These are phyloP conservation scores for Didymosphaeria variabile DNA, from an alignment of 2,329 filamentous ascomycete genomes.

Conservation along the genomic window DNA sequence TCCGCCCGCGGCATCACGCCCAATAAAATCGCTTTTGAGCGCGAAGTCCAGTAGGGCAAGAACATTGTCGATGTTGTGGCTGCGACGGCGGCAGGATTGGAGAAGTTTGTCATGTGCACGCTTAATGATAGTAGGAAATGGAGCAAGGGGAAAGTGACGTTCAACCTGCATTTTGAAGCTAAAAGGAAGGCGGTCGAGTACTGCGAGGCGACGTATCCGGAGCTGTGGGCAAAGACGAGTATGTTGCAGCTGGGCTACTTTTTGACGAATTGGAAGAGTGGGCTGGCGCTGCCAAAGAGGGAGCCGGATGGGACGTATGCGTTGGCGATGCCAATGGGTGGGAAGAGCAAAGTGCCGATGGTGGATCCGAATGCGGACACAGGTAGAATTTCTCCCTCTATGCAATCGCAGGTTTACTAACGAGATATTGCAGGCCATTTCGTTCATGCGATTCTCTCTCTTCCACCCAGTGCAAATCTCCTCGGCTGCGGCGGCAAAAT, in stretches of 20 bases:
- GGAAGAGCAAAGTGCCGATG: conserved; percentile 30
- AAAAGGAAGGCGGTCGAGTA: conserved; percentile 53
- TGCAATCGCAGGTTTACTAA: conserved; percentile 4
- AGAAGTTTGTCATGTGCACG: conserved; percentile 57
- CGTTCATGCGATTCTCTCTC: conserved; percentile 34
- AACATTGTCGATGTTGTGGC: conserved; percentile 54
- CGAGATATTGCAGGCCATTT: conserved; percentile 22
- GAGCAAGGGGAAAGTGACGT: conserved; percentile 45
- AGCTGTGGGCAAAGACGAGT: conserved; percentile 38
- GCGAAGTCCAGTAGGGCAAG: conserved; percentile 50
- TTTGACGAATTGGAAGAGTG: conserved; percentile 33
- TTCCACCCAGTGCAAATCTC: conserved; percentile 35
- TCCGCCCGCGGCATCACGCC: conserved; percentile 31
- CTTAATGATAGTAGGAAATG: conserved; percentile 46
- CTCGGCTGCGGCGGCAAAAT: conserved; percentile 32
- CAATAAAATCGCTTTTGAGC: conserved; percentile 45
- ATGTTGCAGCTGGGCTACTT: conserved; percentile 37
- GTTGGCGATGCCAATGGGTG: no score
- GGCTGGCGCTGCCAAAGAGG: conserved; percentile 26
- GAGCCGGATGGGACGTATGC: conserved; percentile 26
- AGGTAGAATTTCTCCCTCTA: conserved; percentile 21
- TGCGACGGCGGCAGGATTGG: conserved; percentile 41
- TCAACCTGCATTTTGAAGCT: conserved; percentile 53
- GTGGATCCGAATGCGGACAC: conserved; percentile 30
- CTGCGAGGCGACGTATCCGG: conserved; percentile 44